Conservation (phyloP, 1,284 basidiomycete species). For the Schizophyllum amplum region DNA sequence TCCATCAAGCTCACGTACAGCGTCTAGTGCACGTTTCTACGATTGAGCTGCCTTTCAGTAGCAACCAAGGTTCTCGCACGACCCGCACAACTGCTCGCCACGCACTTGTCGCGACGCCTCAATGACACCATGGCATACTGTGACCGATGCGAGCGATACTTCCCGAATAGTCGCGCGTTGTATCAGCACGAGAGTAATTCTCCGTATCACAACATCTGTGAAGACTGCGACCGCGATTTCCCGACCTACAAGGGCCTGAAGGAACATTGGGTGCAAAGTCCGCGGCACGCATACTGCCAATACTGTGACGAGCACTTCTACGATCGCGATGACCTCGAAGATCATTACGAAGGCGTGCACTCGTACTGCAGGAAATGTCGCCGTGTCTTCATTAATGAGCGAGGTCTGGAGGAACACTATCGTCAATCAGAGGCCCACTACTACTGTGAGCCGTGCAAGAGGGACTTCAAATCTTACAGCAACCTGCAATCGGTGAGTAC, state of each 20-base stretch:
- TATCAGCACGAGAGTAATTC: constrained; percentile 21
- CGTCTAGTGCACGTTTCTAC: too few species aligned
- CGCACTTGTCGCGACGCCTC: too few species aligned
- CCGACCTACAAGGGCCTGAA: constrained; percentile 19
- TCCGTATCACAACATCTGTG: constrained; percentile 24
- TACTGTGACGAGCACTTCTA: constrained; percentile 31
- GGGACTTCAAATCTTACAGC: constrained; percentile 30
- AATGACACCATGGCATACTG: constrained; percentile 22
- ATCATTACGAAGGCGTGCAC: constrained; percentile 30
- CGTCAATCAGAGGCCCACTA: constrained; percentile 31
- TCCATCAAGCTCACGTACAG: too few species aligned
- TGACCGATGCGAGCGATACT: constrained; percentile 24
- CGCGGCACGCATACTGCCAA: constrained; percentile 33
- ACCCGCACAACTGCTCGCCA: too few species aligned
- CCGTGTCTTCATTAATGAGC: constrained; percentile 27
- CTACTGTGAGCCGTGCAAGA: constrained; percentile 39
- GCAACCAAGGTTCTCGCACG: too few species aligned
- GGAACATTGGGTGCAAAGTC: constrained; percentile 32
- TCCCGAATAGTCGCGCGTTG: constrained; percentile 18
- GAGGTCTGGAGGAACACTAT: constrained; percentile 38
- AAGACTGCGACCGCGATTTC: constrained; percentile 29
- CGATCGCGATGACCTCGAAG: constrained; percentile 16
- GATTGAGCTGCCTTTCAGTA: too few species aligned
- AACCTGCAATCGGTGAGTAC: constrained; percentile 21
- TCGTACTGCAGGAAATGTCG: constrained; percentile 32